Percentiles rank a stretch among this genome's conserved stretches.
Evolutionary conservation across 768 basidiomycete species (phyloP).

Genomic region (Daedaleopsis nitida): DNA sequence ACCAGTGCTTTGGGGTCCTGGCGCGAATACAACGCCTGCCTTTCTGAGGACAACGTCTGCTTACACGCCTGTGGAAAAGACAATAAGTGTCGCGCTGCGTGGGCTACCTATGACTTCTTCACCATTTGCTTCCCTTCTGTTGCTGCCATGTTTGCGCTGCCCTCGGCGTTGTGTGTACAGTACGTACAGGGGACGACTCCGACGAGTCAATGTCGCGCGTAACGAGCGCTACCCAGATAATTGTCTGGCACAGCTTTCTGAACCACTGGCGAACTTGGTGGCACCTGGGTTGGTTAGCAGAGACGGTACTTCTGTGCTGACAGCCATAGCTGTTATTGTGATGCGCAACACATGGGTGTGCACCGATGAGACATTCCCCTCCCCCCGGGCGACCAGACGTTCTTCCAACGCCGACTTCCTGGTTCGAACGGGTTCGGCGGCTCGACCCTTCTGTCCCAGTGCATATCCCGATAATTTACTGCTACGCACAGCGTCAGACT

Average conservation of each 20-base stretch:
- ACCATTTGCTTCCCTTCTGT: slow-evolving; percentile 1
- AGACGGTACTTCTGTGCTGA: not conserved
- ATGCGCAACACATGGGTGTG: not conserved
- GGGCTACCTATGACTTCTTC: slow-evolving; percentile 10
- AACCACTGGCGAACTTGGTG: not conserved
- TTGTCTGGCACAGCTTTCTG: slow-evolving; percentile 7
- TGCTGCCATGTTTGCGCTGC: not conserved
- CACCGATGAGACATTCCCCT: not conserved
- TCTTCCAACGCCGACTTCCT: no score
- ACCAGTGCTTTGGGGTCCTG: slow-evolving; percentile 4
- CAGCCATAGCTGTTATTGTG: not conserved
- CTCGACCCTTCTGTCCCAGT: not conserved
- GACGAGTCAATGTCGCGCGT: slow-evolving; percentile 10
- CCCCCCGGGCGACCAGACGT: not conserved
- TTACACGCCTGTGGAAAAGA: slow-evolving; percentile 6
- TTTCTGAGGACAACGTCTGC: slow-evolving; percentile 18
- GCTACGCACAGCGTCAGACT: not conserved
- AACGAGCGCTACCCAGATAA: slow-evolving; percentile 3
- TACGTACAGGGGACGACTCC: no score
- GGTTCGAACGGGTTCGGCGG: not conserved
- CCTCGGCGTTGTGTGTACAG: no score
- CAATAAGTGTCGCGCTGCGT: slow-evolving; percentile 19
- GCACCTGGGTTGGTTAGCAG: not conserved
- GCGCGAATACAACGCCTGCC: slow-evolving; percentile 23
- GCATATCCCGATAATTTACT: not conserved